Evolutionary conservation across 345 rosid species (phyloP), one percentile per base, ranked within the genome.

Genomic region (Camelina sativa): DNA sequence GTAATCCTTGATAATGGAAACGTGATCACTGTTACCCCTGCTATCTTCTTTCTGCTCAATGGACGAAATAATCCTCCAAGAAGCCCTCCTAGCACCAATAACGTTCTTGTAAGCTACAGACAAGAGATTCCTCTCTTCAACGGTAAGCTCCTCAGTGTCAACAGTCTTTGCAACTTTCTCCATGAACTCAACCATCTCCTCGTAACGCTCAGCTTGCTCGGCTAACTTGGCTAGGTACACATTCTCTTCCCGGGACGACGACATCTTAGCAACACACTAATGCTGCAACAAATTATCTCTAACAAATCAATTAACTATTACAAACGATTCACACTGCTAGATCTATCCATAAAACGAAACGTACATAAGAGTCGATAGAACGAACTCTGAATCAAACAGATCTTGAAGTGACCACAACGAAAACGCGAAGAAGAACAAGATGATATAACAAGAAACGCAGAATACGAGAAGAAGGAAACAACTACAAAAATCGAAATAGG

Each of bases 41-140:
- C 93, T 88, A 65, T 94, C 98, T 82, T 94, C 98, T 83, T 93
- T 93, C 81, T 93, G 96, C 91, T 93, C 98, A 60, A 93, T 93
- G 78, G 98, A 93, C 46, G 98, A 93, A 54, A 93, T 91, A 47
- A 93, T 93, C 82, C 98, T 91, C 98, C 98, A 93, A 1, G 98
- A 93, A 76, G 98, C 97, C 79, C 98, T 91, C 81, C 98, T 85
- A 7, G 98, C 96, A 13, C 98, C 98, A 72, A 93, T 93, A 63
- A 93, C 98, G 76, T 93, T 93, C 84, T 93, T 93, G 85, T 91
- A 93, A 8, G 98, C 98, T 43, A 93, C 97, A 56, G 98, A 93
- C 51, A 93, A 91, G 55, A 93, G 91, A 74, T 93, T 93, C 77
- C 97, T 88, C 79, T 93, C 98, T 85, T 93, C 98, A 22, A 93